These are phyloP conservation scores for Ceratocystis cacaofunesta DNA, from an alignment of 2,329 filamentous ascomycete species.

Conservation along the genomic window DNA sequence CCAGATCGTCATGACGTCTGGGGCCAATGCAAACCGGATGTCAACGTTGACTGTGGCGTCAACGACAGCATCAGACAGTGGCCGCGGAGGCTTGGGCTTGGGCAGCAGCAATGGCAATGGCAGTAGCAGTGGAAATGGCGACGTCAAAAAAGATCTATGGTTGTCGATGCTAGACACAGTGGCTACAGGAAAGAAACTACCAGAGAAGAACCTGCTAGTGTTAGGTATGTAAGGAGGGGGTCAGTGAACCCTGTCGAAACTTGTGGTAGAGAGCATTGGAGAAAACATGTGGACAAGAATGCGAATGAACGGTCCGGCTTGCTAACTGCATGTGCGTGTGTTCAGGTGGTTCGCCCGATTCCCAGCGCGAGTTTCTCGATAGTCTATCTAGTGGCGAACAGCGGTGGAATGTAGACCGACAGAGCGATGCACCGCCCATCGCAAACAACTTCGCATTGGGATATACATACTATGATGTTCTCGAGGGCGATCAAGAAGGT, in stretches of 20 bases:
- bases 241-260: neutral
- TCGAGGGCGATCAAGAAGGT: slow-evolving; percentile 91
- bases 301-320: neutral
- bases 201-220: slow-evolving; percentile 81
- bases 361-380: slow-evolving; percentile 72
- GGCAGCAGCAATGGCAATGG: slow-evolving; percentile 52
- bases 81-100: slow-evolving; percentile 35
- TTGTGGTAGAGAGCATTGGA: slow-evolving; percentile 6
- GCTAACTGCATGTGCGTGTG: slow-evolving; percentile 1
- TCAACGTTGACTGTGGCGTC: slow-evolving; percentile 45
- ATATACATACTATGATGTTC: slow-evolving; percentile 88
- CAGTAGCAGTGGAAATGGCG: slow-evolving; percentile 36
- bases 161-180: slow-evolving; percentile 83
- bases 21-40: slow-evolving; percentile 37
- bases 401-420: slow-evolving; percentile 38
- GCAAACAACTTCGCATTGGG: slow-evolving; percentile 86
- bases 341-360: slow-evolving; percentile 64
- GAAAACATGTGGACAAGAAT: neutral
- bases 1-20: slow-evolving; percentile 28
- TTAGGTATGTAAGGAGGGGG: slow-evolving; percentile 42
- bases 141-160: slow-evolving; percentile 83
- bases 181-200: slow-evolving; percentile 75
- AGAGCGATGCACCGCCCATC: slow-evolving; percentile 55
- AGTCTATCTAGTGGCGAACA: slow-evolving; percentile 40
- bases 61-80: slow-evolving; percentile 18